Evolutionary conservation across 441 rosid species (phyloP), one percentile per base, ranked within the genome.

Genomic region (Metrosideros polymorpha): DNA sequence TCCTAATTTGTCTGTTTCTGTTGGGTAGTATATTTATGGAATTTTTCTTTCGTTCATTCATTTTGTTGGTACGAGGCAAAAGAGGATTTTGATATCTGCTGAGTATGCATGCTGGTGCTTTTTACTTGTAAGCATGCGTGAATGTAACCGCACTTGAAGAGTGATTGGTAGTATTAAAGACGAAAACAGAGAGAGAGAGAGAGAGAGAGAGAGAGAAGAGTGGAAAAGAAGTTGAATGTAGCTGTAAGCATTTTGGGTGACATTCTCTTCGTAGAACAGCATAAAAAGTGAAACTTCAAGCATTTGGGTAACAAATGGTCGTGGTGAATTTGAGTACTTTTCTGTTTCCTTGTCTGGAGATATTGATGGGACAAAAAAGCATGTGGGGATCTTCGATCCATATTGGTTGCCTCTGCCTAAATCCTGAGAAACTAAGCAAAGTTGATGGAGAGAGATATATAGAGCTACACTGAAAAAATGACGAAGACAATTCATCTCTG

Each of bases 371-470:
- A 84, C 86, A 79, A 75, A 53, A 71, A 75, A 42, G 50, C 82
- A 17, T 83, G 30, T 87, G 85, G 77, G 63, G 88, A 77, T 55
- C 22, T 75, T 84, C 59, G 59, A 32, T 76, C 77, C 83, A 47
- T 83, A 55, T 66, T 50, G 89, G 55, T 85, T 85, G 87, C 84
- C 88, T 55, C 39, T 85, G 52, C 88, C 85, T 86, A 61, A 77
- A 71, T 61, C 89, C 91, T 83, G 82, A 76, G 87, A 87, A 82
- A 82, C 86, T 86, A 84, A 88, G 89, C 88, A 88, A 87, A 88
- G 83, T 30, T 13, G 29, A 66, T 50, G 79, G 43, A 54, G 49
- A 55, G 53, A 27, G n/a, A 35, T 22, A 35, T 19, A 35, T n/a
- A 66, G 77, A 19, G 45, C 13, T 19, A 66, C 1, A 66, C 49